These are phyloP conservation scores for Zymoseptoria pseudotritici DNA, from an alignment of 2,329 filamentous ascomycete species.

Conservation along the genomic window DNA sequence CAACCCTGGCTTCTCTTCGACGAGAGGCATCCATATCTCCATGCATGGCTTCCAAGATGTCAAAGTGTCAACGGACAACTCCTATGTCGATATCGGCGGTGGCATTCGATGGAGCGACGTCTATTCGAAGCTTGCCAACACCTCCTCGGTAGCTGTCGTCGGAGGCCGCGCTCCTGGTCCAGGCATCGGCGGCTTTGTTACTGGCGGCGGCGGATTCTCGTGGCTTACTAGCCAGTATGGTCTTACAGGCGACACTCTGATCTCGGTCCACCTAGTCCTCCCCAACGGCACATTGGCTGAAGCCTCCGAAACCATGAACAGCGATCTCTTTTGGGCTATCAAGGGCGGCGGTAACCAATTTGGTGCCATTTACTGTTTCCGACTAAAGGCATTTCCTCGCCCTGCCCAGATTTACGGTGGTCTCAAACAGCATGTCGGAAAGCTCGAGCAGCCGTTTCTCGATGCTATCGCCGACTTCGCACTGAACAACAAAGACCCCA, in stretches of 20 bases:
- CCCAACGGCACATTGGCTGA: conserved; percentile 5
- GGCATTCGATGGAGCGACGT: conserved; percentile 7
- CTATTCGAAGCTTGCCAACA: conserved; percentile 6
- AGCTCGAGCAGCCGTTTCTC: not conserved
- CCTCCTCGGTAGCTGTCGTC: conserved; percentile 2
- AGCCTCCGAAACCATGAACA: conserved; percentile 22
- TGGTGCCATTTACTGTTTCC: conserved; percentile 1
- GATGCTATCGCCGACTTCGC: conserved; percentile 2
- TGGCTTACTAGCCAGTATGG: conserved; percentile 8
- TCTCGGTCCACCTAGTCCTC: not conserved
- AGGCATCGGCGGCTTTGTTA: conserved; percentile 8
- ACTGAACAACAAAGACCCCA: conserved; percentile 2
- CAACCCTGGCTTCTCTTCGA: conserved; percentile 9
- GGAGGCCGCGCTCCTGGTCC: conserved; percentile 7
- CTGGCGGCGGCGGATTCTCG: conserved; percentile 5
- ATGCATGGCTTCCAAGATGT: conserved; percentile 4
- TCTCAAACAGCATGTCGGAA: not conserved
- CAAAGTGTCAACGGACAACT: conserved; percentile 1
- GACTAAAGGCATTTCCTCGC: not conserved
- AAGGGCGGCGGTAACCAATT: conserved; percentile 5
- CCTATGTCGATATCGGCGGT: conserved; percentile 1
- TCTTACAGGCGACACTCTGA: conserved; percentile 5
- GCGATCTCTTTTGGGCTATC: conserved; percentile 13
- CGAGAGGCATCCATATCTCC: conserved; percentile 6
- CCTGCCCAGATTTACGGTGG: conserved; percentile 5